Conservation (phyloP, 2,329 filamentous ascomycete species). For the Teratosphaeria pseudoeucalypti region DNA sequence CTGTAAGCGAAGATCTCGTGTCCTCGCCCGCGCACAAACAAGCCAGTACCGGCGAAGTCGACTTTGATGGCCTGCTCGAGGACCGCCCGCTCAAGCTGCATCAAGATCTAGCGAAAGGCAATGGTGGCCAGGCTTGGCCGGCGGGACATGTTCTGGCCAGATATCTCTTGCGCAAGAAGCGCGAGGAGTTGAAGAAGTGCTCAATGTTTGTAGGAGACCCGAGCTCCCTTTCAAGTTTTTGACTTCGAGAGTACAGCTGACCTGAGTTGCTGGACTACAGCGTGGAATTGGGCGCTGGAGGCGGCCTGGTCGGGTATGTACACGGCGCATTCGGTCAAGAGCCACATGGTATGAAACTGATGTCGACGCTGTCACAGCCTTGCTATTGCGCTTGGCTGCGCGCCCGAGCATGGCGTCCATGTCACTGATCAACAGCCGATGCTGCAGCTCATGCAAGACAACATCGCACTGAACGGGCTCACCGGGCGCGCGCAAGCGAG, state of each 20-base stretch:
- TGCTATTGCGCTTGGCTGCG: slow-evolving; percentile 47
- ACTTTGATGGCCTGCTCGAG: slow-evolving; percentile 64
- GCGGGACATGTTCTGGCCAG: slow-evolving; percentile 80
- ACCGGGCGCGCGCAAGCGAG: slow-evolving; percentile 51
- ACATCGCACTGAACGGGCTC: slow-evolving; percentile 72
- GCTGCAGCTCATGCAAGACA: slow-evolving; percentile 74
- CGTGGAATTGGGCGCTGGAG: slow-evolving; percentile 84
- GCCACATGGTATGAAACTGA: not conserved
- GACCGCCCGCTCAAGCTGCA: slow-evolving; percentile 56
- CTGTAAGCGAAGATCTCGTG: slow-evolving; percentile 46
- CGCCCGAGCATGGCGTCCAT: slow-evolving; percentile 49
- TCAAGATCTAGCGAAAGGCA: slow-evolving; percentile 78
- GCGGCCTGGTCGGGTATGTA: slow-evolving; percentile 62
- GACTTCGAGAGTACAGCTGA: not conserved
- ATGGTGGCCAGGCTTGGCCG: slow-evolving; percentile 89
- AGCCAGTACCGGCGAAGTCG: slow-evolving; percentile 41
- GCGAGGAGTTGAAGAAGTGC: slow-evolving; percentile 50
- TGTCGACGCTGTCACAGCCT: slow-evolving; percentile 29
- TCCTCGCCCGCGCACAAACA: slow-evolving; percentile 42
- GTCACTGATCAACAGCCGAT: slow-evolving; percentile 85
- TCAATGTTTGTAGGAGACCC: slow-evolving; percentile 53
- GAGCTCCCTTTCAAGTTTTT: not conserved
- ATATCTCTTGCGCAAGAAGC: slow-evolving; percentile 71
- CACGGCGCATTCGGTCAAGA: not conserved
- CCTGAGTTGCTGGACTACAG: slow-evolving; percentile 35